Evolutionary conservation across 805 yeast genomes (phyloP).

Genomic region (Ogataea sp.): DNA sequence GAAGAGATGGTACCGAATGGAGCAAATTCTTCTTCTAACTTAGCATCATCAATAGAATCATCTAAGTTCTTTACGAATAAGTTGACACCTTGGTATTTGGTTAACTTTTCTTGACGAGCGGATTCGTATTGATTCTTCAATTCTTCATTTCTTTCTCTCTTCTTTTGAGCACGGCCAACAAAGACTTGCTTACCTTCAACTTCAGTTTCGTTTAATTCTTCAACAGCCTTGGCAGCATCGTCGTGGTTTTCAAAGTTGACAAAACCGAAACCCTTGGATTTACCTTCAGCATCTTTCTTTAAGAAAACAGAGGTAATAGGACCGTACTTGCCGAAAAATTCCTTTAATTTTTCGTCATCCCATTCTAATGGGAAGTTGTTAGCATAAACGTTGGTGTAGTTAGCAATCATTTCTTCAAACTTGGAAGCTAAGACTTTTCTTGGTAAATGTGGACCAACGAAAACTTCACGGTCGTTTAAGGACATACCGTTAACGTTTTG

Average conservation of each 20-base stretch:
- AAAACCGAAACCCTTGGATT: slow-evolving; percentile 93
- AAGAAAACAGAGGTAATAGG: slow-evolving; percentile 74
- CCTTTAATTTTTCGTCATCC: slow-evolving; percentile 62
- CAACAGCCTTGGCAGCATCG: slow-evolving; percentile 86
- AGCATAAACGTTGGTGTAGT: slow-evolving; percentile 92
- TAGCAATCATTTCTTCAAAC: slow-evolving; percentile 81
- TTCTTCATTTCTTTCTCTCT: slow-evolving; percentile 94
- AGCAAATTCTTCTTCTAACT: slow-evolving; percentile 83
- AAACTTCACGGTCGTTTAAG: slow-evolving; percentile 92
- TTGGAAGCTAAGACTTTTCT: slow-evolving; percentile 92
- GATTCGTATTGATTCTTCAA: slow-evolving; percentile 92
- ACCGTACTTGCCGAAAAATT: slow-evolving; percentile 69
- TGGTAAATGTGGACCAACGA: slow-evolving; percentile 88
- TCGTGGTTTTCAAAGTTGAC: slow-evolving; percentile 86
- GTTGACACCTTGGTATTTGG: slow-evolving; percentile 96
- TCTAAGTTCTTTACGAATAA: slow-evolving; percentile 95
- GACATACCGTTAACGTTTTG: slow-evolving; percentile 98
- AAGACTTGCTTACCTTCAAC: slow-evolving; percentile 77
- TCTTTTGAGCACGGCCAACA: slow-evolving; percentile 99
- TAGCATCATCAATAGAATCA: slow-evolving; percentile 86
- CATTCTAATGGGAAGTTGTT: slow-evolving; percentile 77
- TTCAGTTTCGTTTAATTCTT: slow-evolving; percentile 81
- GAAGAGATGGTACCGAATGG: slow-evolving; percentile 94
- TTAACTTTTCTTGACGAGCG: slow-evolving; percentile 81
- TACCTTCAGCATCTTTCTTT: slow-evolving; percentile 77